Conservation (phyloP, 1,284 basidiomycete species). For the Pseudozyma thailandica region DNA sequence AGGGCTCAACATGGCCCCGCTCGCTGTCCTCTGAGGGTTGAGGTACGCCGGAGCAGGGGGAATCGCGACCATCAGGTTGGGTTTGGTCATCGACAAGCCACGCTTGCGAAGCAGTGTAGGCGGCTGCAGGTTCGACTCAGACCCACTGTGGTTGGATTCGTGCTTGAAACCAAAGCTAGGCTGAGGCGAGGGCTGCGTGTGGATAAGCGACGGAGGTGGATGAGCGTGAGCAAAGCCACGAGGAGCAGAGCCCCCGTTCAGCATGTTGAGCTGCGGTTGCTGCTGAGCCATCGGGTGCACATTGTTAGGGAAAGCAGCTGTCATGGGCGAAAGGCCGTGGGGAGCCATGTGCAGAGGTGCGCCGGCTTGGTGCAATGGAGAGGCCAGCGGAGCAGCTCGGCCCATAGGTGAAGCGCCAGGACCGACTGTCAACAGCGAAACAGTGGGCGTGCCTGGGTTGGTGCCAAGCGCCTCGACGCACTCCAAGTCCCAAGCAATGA, state of each 20-base stretch:
- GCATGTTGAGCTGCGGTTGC: constrained; percentile 32
- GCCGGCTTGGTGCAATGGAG: constrained; percentile 39
- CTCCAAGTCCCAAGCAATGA: constrained; percentile 68
- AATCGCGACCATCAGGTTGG: constrained; percentile 58
- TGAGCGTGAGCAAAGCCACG: constrained; percentile 21
- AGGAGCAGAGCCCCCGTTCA: constrained; percentile 12
- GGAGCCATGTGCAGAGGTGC: constrained; percentile 22
- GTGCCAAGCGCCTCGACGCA: constrained; percentile 61
- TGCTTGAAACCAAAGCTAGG: constrained; percentile 30
- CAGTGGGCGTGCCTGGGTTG: constrained; percentile 58
- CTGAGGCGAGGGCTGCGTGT: constrained; percentile 54
- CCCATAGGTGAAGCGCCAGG: constrained; percentile 39
- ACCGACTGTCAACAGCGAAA: constrained; percentile 53
- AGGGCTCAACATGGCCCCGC: constrained; percentile 38
- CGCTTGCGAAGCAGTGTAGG: constrained; percentile 61
- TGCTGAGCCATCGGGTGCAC: constrained; percentile 22
- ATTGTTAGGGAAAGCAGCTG: constrained; percentile 27
- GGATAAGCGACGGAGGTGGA: constrained; percentile 49
- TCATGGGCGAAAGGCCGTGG: constrained; percentile 36
- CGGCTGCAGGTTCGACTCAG: constrained; percentile 22
- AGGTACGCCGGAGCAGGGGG: constrained; percentile 56
- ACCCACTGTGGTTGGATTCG: constrained; percentile 5
- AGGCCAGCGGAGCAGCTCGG: constrained; percentile 28
- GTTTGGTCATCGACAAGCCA: constrained; percentile 58
- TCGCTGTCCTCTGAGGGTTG: constrained; percentile 34